Conservation (phyloP, 805 yeast genomes). For the Starmerella bacillaris region DNA sequence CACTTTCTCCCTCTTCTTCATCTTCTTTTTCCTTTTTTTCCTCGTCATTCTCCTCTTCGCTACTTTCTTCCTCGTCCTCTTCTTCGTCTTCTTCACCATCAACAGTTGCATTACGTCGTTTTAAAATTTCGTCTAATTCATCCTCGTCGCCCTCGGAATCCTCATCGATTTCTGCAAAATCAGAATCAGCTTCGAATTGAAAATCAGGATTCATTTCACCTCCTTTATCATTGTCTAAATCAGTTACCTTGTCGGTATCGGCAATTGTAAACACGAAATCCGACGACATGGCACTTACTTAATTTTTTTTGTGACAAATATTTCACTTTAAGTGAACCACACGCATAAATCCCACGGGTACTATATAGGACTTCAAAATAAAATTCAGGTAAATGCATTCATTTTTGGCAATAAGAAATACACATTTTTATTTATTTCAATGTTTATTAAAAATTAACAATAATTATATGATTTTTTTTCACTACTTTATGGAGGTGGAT, state of each 20-base stretch:
- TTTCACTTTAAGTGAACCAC: too few relatives aligned
- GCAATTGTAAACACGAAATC: constrained; percentile 17
- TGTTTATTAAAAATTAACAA: too few relatives aligned
- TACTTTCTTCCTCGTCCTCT: constrained; percentile 20
- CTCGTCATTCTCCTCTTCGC: constrained; percentile 27
- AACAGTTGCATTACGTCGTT: constrained; percentile 38
- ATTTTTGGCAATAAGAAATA: too few relatives aligned
- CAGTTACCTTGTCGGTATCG: constrained; percentile 16
- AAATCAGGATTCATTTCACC: constrained; percentile 49
- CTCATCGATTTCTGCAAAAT: constrained; percentile 37
- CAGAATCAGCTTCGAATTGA: constrained; percentile 48
- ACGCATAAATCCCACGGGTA: too few relatives aligned
- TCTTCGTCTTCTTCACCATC: constrained; percentile 16
- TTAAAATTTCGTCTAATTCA: constrained; percentile 59
- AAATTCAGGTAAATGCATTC: too few relatives aligned
- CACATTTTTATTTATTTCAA: too few relatives aligned
- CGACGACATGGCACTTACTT: background rate
- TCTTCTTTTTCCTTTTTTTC: constrained; percentile 31
- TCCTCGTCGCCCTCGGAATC: constrained; percentile 50
- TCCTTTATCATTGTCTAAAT: constrained; percentile 27
- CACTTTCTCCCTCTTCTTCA: constrained; percentile 20
- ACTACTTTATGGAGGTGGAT: too few relatives aligned
- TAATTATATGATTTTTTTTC: too few relatives aligned
- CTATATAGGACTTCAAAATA: too few relatives aligned
- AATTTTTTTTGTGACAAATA: constrained; percentile 1